phyloP scores from a whole-genome alignment of 371 early-diverging fungal species.

The Zancudomyces culisetae region DNA sequence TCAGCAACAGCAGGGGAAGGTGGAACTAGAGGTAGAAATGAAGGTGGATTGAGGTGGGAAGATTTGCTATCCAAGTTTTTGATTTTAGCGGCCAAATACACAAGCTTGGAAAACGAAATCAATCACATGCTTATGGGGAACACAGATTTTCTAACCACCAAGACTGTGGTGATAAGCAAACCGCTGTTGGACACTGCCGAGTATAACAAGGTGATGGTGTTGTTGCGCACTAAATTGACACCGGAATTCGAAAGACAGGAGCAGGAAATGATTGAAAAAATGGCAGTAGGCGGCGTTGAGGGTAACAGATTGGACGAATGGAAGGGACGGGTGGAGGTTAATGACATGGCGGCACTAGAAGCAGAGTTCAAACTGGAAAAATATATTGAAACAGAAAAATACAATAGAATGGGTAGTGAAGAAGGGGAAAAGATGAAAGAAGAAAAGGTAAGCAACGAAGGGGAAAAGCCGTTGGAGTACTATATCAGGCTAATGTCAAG shows the following conservation, averaged over 20 bases:
- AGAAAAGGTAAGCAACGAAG: not conserved
- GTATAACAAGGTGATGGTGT: not conserved
- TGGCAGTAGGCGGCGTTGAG: not conserved
- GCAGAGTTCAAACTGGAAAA: not conserved
- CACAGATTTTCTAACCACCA: not conserved
- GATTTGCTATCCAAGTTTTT: not conserved
- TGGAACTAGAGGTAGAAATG: not conserved
- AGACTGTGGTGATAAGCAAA: not conserved
- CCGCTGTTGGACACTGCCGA: not conserved
- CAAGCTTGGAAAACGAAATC: not conserved
- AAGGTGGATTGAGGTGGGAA: not conserved
- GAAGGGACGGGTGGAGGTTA: not conserved
- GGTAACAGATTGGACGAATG: not conserved
- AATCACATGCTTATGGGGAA: not conserved
- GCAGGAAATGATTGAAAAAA: not conserved
- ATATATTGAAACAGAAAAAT: too few relatives aligned
- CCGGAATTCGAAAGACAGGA: not conserved
- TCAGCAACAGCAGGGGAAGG: not conserved
- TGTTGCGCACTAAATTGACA: constrained; percentile 1
- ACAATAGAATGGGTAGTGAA: not conserved
- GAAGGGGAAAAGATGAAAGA: not conserved
- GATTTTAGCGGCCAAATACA: constrained; percentile 1
- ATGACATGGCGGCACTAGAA: not conserved
- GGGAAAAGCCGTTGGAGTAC: not conserved
- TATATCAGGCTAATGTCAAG: not conserved